Percentiles rank a stretch among this genome's conserved stretches.
phyloP scores from a whole-genome alignment of 2,329 filamentous ascomycete species.

The Coleophoma crateriformis region DNA sequence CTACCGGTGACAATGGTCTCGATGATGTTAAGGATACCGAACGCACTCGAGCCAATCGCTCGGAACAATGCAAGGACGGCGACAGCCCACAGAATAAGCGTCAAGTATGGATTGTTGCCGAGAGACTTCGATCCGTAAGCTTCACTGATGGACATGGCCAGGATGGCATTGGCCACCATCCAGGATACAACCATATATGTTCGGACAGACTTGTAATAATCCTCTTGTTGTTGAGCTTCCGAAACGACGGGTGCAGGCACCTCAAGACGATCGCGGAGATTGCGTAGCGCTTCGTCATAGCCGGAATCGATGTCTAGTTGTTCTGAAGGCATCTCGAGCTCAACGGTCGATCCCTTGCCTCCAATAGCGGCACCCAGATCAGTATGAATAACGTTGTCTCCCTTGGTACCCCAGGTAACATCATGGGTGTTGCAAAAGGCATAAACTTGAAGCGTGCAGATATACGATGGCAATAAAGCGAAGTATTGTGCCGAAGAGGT shows the following conservation, averaged over 20 bases:
- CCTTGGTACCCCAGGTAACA: slow-evolving; percentile 98
- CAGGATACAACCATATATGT: slow-evolving; percentile 97
- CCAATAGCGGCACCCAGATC: slow-evolving; percentile 84
- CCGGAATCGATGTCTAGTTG: slow-evolving; percentile 97
- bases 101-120: slow-evolving; percentile 81
- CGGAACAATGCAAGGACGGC: slow-evolving; percentile 83
- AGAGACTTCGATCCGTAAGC: slow-evolving; percentile 69
- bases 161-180: slow-evolving; percentile 87
- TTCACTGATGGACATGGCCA: slow-evolving; percentile 90
- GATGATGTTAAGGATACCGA: slow-evolving; percentile 76
- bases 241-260: slow-evolving; percentile 57
- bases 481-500: slow-evolving; percentile 91
- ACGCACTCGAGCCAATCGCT: slow-evolving; percentile 74
- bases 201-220: slow-evolving; percentile 95
- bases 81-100: slow-evolving; percentile 89
- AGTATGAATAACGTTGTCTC: slow-evolving; percentile 90
- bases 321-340: slow-evolving; percentile 95
- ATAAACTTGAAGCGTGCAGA: slow-evolving; percentile 96
- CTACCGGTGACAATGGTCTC: slow-evolving; percentile 85
- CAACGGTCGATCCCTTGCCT: slow-evolving; percentile 69
- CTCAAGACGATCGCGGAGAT: slow-evolving; percentile 87
- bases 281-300: slow-evolving; percentile 94
- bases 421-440: slow-evolving; percentile 99
- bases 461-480: slow-evolving; percentile 83
- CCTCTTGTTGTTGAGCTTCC: slow-evolving; percentile 86